Conservation (phyloP, 257 asterid genomes). For the Plantago ovata region DNA sequence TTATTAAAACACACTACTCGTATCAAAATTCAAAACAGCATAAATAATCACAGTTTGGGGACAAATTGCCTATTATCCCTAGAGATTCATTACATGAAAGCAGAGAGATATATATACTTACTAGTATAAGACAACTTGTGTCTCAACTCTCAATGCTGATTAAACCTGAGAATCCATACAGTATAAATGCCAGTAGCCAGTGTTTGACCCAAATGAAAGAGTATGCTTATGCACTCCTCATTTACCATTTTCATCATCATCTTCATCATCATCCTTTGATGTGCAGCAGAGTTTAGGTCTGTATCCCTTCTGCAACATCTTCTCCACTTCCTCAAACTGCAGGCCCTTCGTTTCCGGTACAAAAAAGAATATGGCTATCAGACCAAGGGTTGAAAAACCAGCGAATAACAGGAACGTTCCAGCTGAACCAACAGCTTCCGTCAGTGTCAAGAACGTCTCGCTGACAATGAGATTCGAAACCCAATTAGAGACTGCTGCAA, state of each 20-base stretch:
- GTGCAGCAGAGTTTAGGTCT: slow-evolving; percentile 38
- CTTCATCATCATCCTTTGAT: slow-evolving; percentile 22
- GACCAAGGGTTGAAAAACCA: slow-evolving; percentile 51
- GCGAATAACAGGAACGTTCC: slow-evolving; percentile 78
- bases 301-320: slow-evolving; percentile 66
- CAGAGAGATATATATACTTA: no score
- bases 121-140: no score
- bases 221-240: background rate
- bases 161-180: no score
- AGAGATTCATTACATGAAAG: no score
- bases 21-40: no score
- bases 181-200: no score
- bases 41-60: no score
- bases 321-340: slow-evolving; percentile 76
- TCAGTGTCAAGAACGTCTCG: slow-evolving; percentile 62
- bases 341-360: slow-evolving; percentile 89
- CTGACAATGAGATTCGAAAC: slow-evolving; percentile 68
- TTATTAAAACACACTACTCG: no score
- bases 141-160: no score
- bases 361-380: slow-evolving; percentile 49
- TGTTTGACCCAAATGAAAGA: background rate
- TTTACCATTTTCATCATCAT: slow-evolving; percentile 17
- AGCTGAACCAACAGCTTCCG: slow-evolving; percentile 54
- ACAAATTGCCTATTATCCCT: no score
- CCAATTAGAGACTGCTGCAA: slow-evolving; percentile 83